These are phyloP conservation scores for Suillus spraguei DNA, from an alignment of 768 basidiomycete genomes.

Conservation along the genomic window DNA sequence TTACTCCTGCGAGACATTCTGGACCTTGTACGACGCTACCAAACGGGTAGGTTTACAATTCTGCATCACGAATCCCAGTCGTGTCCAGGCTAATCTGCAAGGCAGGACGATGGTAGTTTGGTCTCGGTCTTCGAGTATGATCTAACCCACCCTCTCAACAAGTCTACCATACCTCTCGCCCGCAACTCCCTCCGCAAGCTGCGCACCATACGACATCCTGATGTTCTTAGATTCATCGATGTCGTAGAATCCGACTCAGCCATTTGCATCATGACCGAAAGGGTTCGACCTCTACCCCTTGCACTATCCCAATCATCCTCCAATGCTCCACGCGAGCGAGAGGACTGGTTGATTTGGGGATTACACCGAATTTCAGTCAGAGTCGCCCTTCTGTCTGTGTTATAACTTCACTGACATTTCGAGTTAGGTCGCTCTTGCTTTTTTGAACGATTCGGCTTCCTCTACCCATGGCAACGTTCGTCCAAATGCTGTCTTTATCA, in stretches of 20 bases:
- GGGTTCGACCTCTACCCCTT: slow-evolving; percentile 72
- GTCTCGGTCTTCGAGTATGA: slow-evolving; percentile 96
- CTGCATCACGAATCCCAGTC: slow-evolving; percentile 14
- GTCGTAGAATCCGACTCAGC: slow-evolving; percentile 86
- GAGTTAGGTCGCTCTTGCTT: slow-evolving; percentile 79
- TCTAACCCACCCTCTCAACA: slow-evolving; percentile 58
- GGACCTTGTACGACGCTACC: slow-evolving; percentile 84
- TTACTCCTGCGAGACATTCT: slow-evolving; percentile 69
- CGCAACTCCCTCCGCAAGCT: slow-evolving; percentile 90
- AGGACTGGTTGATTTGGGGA: slow-evolving; percentile 95
- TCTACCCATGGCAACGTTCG: slow-evolving; percentile 85
- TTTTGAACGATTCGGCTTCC: slow-evolving; percentile 81
- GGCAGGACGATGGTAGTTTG: slow-evolving; percentile 81
- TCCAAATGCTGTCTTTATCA: slow-evolving; percentile 82
- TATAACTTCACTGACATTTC: slow-evolving; percentile 6
- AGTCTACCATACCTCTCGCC: slow-evolving; percentile 71
- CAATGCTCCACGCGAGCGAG: slow-evolving; percentile 63
- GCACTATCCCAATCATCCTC: slow-evolving; percentile 64
- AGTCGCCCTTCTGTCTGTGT: slow-evolving; percentile 19
- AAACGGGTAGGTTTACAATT: slow-evolving; percentile 66
- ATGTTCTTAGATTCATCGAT: slow-evolving; percentile 95
- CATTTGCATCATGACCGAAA: slow-evolving; percentile 94
- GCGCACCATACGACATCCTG: slow-evolving; percentile 90
- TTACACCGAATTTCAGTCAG: slow-evolving; percentile 83
- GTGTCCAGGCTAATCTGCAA: slow-evolving; percentile 19